phyloP scores from a whole-genome alignment of 345 rosid genomes.

The Firmiana major region DNA sequence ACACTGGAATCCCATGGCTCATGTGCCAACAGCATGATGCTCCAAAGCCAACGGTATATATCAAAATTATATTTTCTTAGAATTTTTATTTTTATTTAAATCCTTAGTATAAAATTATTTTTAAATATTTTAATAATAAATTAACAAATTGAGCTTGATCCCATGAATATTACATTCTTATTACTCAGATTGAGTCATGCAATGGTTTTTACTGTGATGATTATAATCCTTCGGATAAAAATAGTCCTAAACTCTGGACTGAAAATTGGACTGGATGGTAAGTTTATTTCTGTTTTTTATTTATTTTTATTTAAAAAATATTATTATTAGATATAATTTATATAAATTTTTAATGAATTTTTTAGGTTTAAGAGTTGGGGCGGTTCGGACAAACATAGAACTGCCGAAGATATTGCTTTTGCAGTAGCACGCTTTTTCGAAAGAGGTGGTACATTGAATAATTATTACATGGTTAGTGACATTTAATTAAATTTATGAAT shows the following conservation, averaged over 20 bases:
- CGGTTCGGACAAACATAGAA: constrained; percentile 46
- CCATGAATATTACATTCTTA: no score
- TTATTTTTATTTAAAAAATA: neutral
- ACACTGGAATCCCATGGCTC: constrained; percentile 52
- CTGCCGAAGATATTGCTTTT: constrained; percentile 59
- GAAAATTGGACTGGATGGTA: constrained; percentile 79
- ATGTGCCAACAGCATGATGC: constrained; percentile 55
- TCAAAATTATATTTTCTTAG: neutral
- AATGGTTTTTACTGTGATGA: constrained; percentile 56
- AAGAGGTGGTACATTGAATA: constrained; percentile 53
- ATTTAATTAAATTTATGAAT: neutral
- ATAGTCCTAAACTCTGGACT: constrained; percentile 60
- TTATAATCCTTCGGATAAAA: constrained; percentile 30
- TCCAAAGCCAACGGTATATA: constrained; percentile 44
- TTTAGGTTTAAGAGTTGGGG: constrained; percentile 61
- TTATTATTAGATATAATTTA: neutral
- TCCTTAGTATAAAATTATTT: neutral
- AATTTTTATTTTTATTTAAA: neutral
- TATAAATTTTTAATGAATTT: neutral
- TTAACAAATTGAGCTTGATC: no score
- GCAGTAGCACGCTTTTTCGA: constrained; percentile 57
- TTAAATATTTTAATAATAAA: no score
- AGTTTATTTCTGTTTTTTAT: neutral
- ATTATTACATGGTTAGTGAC: constrained; percentile 57
- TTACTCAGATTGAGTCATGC: constrained; percentile 43